Base-by-base conservation (phyloP, 148 eudicot species). In the Heliamphora exappendiculata region DNA sequence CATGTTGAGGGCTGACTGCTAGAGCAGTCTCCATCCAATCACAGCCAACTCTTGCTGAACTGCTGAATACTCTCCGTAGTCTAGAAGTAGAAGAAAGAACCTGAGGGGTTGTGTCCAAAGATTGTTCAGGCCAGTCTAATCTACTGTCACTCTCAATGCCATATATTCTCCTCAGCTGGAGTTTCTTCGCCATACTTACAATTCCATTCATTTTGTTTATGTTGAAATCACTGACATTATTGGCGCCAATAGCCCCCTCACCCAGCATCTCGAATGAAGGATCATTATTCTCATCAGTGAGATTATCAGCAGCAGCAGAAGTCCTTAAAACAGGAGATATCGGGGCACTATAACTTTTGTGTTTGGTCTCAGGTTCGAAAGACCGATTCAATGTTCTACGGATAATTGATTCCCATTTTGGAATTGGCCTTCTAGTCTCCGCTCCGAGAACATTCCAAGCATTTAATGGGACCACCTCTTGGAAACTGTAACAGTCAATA, bases 401-500 rank as follows among this genome's bases (percentile, higher is more conserved):
- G 70, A 95, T 92, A 4, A 87, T 64, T 19, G 89, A 76, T 73
- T 89, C 98, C 98, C 98, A 95, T 67, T 87, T 90, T 59, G 78
- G 85, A 14, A 92, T 92, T 13, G 97, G 96, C 34, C 86, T 86
- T 80, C 83, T 85, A 70, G 82, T 91, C 71, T 92, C 97, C 26
- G 97, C 93, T 78, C 97, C 96, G 11, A 95, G 81, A 28, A 95
- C 94, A 65, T 92, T 95, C 22, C 91, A 96, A 42, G 96, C 96
- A 80, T 82, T 92, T 51, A 95, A 81, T 72, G 98, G 97, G 45
- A 95, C 97, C 51, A 95, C 95, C 78, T 95, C 98, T 79, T 95
- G 98, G 54, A 95, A 92, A 54, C 98, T 95, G 90, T 45, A 72
- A 42, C 67, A 20, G 69, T 26, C 31, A 64, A 54, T 6, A 57